Evolutionary conservation across 2,329 filamentous ascomycete species (phyloP).

Genomic region (Trichoderma gracile): DNA sequence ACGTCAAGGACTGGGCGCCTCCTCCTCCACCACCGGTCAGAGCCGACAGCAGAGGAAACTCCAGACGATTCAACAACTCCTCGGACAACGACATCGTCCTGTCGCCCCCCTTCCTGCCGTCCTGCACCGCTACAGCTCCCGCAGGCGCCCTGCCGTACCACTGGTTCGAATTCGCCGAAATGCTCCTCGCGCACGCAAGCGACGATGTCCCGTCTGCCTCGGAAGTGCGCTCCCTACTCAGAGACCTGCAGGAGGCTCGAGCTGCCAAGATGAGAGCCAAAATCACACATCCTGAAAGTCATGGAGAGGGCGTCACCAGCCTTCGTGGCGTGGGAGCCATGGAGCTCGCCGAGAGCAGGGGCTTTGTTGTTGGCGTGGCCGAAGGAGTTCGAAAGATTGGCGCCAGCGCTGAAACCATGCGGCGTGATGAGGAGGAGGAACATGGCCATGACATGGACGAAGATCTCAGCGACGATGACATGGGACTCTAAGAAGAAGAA

Average conservation of each 20-base stretch:
- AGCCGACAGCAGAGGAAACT: constrained; percentile 49
- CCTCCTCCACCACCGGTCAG: constrained; percentile 66
- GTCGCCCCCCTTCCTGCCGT: constrained; percentile 76
- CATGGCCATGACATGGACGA: constrained; percentile 62
- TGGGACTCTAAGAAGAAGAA: constrained; percentile 36
- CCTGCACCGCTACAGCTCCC: constrained; percentile 69
- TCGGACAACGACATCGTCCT: constrained; percentile 40
- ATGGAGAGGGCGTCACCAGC: constrained; percentile 68
- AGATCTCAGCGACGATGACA: constrained; percentile 59
- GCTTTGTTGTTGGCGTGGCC: constrained; percentile 81
- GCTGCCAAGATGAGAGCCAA: constrained; percentile 85
- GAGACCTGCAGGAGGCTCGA: constrained; percentile 83
- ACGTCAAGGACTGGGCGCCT: constrained; percentile 72
- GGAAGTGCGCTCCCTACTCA: constrained; percentile 70
- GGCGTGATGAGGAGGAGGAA: constrained; percentile 75
- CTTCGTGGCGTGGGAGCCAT: constrained; percentile 80
- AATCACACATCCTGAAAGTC: constrained; percentile 69
- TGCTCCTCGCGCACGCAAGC: constrained; percentile 78
- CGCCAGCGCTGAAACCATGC: constrained; percentile 73
- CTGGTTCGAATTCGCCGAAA: constrained; percentile 89
- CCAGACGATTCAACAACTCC: constrained; percentile 39
- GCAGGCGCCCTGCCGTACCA: constrained; percentile 81
- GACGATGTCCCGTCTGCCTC: constrained; percentile 79
- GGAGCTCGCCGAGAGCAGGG: constrained; percentile 85
- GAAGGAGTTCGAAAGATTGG: constrained; percentile 85